Percentiles rank a stretch among this genome's conserved stretches.
Conservation (phyloP, 371 early-diverging fungal species). For the Syncephalastrum sp. region DNA sequence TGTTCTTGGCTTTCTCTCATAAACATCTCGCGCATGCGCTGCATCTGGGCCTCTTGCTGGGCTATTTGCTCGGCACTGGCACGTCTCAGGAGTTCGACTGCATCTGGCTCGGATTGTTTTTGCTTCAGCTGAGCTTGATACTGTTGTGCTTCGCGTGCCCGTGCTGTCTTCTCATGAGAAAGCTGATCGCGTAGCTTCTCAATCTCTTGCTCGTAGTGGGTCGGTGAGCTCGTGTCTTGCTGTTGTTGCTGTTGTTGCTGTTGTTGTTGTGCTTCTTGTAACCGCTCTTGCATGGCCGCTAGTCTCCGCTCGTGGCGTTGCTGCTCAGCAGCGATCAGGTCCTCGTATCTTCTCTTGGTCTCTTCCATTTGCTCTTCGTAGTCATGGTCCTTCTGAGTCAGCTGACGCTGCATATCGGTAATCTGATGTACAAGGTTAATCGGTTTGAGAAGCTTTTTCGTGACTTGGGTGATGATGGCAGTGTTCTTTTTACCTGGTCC, state of each 20-base stretch:
- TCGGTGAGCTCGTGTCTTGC: background rate
- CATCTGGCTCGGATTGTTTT: background rate
- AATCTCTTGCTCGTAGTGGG: background rate
- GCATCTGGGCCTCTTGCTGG: conserved; percentile 6
- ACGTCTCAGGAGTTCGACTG: background rate
- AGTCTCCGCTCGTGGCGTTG: conserved; percentile 25
- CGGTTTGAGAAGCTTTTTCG: background rate
- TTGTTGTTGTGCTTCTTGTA: conserved; percentile 11
- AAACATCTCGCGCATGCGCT: conserved; percentile 17
- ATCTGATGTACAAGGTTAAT: conserved; percentile 8
- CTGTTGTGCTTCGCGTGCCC: conserved; percentile 6
- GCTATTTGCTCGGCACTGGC: conserved; percentile 1
- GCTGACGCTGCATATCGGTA: conserved; percentile 13
- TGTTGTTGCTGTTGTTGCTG: conserved; percentile 11
- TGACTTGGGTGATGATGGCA: background rate
- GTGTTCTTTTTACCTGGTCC: conserved; percentile 12
- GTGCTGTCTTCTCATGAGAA: conserved; percentile 3
- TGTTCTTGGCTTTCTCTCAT: conserved; percentile 25
- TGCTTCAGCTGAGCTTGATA: conserved; percentile 17
- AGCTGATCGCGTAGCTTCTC: background rate
- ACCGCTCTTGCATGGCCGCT: conserved; percentile 19
- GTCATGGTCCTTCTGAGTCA: conserved; percentile 14
- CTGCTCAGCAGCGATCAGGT: conserved; percentile 19
- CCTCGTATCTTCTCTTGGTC: conserved; percentile 12
- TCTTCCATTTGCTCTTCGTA: conserved; percentile 16